These are phyloP conservation scores for Penicillium sp. DNA, from an alignment of 2,329 filamentous ascomycete genomes.

Conservation along the genomic window DNA sequence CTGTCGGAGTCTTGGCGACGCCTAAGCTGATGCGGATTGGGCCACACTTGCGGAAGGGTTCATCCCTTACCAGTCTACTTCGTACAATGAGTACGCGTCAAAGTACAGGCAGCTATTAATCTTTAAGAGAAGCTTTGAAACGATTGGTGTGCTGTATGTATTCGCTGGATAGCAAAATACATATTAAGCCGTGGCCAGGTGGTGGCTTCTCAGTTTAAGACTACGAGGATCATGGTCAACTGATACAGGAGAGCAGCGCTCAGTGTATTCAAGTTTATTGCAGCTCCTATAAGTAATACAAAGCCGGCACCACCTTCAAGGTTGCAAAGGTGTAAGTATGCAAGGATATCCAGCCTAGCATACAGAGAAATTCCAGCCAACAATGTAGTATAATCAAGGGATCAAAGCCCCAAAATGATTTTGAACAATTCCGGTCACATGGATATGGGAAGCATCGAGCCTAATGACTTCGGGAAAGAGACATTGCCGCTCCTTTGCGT, in stretches of 20 bases:
- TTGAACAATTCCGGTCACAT: constrained; percentile 1
- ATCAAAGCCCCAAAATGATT: background rate
- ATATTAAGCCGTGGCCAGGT: too few relatives aligned
- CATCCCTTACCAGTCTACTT: background rate
- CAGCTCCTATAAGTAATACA: background rate
- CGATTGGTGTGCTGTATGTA: too few relatives aligned
- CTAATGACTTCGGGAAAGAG: background rate
- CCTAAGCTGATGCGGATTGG: constrained; percentile 23
- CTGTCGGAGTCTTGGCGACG: constrained; percentile 35
- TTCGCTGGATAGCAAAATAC: too few relatives aligned
- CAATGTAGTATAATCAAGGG: background rate
- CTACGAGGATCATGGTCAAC: too few relatives aligned
- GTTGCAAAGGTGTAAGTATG: background rate
- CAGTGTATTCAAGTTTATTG: too few relatives aligned
- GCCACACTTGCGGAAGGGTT: background rate
- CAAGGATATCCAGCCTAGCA: constrained; percentile 2
- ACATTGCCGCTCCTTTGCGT: background rate
- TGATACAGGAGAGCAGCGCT: too few relatives aligned
- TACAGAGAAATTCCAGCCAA: background rate
- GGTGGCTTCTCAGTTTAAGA: too few relatives aligned
- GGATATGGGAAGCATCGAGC: background rate
- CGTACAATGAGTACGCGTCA: background rate
- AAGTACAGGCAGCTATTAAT: background rate
- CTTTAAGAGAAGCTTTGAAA: background rate
- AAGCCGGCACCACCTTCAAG: background rate